These are phyloP conservation scores for Thalassiosira profunda DNA, from an alignment of 108 stramenopile genomes.

Conservation along the genomic window DNA sequence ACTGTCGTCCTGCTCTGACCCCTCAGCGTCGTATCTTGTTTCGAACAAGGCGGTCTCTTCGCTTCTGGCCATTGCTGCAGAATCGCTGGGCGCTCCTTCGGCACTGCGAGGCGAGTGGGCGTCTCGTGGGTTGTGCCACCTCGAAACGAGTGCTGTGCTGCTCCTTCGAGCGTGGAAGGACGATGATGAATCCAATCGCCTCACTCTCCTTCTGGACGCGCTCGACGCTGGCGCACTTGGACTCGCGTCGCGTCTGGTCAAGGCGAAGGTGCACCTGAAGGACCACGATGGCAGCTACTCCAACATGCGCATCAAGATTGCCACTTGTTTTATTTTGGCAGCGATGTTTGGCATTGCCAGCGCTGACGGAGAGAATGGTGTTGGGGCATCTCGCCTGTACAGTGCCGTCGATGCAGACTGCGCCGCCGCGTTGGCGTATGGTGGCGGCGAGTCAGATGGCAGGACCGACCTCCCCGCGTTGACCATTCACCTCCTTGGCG, in stretches of 20 bases:
- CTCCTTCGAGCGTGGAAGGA: slow-evolving; percentile 66
- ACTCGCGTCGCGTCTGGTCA: slow-evolving; percentile 58
- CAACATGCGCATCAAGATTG: slow-evolving; percentile 33
- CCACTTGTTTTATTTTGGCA: slow-evolving; percentile 58
- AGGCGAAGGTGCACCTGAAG: slow-evolving; percentile 68
- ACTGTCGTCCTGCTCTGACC: slow-evolving; percentile 67
- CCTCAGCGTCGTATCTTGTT: slow-evolving; percentile 65
- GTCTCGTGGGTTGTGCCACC: slow-evolving; percentile 65
- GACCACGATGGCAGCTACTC: slow-evolving; percentile 66
- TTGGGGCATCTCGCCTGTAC: slow-evolving; percentile 69
- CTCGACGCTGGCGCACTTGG: slow-evolving; percentile 76
- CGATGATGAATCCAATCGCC: slow-evolving; percentile 35
- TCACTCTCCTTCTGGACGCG: slow-evolving; percentile 71
- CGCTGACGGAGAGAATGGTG: slow-evolving; percentile 40
- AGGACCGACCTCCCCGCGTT: slow-evolving; percentile 30
- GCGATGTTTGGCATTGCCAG: slow-evolving; percentile 82
- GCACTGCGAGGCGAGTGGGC: slow-evolving; percentile 74
- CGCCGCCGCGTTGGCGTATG: slow-evolving; percentile 26
- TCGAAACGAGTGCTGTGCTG: slow-evolving; percentile 66
- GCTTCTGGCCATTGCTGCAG: slow-evolving; percentile 54
- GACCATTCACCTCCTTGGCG: slow-evolving; percentile 23
- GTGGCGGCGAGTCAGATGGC: background rate
- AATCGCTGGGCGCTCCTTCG: slow-evolving; percentile 52
- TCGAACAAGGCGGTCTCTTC: slow-evolving; percentile 60
- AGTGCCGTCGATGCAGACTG: slow-evolving; percentile 73